These are phyloP conservation scores for Elsinoe arachidis DNA, from an alignment of 2,329 filamentous ascomycete genomes.

Conservation along the genomic window DNA sequence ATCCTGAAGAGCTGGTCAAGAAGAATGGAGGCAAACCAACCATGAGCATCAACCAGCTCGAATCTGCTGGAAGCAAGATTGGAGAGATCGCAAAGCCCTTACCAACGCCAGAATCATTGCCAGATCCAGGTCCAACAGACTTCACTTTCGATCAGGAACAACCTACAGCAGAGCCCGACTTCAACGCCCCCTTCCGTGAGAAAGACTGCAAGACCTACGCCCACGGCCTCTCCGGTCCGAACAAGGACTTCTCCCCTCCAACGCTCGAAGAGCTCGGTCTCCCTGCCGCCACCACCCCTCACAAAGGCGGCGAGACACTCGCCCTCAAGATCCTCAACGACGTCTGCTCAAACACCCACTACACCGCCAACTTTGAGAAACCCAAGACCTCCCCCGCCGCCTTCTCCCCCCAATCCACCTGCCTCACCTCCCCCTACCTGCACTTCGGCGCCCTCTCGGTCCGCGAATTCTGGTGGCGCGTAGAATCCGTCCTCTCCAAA, in stretches of 20 bases:
- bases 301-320: constrained; percentile 61
- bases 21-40: constrained; percentile 61
- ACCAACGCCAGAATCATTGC: constrained; percentile 49
- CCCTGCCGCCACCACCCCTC: constrained; percentile 53
- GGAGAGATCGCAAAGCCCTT: constrained; percentile 55
- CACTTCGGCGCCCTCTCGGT: constrained; percentile 67
- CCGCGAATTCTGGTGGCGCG: constrained; percentile 64
- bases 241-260: constrained; percentile 60
- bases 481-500: constrained; percentile 51
- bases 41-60: constrained; percentile 63
- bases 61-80: constrained; percentile 52
- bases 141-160: constrained; percentile 49
- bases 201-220: constrained; percentile 50
- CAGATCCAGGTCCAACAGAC: constrained; percentile 56
- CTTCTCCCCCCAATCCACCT: constrained; percentile 65
- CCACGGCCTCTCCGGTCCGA: constrained; percentile 53
- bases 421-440: constrained; percentile 61
- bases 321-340: constrained; percentile 51
- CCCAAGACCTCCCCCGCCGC: constrained; percentile 66
- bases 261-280: constrained; percentile 64
- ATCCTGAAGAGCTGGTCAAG: constrained; percentile 60
- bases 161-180: constrained; percentile 46
- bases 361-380: constrained; percentile 67
- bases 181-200: constrained; percentile 51
- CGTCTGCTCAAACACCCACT: constrained; percentile 54